Conservation (phyloP, 331 rosid genomes). For the Quercus phellos region DNA sequence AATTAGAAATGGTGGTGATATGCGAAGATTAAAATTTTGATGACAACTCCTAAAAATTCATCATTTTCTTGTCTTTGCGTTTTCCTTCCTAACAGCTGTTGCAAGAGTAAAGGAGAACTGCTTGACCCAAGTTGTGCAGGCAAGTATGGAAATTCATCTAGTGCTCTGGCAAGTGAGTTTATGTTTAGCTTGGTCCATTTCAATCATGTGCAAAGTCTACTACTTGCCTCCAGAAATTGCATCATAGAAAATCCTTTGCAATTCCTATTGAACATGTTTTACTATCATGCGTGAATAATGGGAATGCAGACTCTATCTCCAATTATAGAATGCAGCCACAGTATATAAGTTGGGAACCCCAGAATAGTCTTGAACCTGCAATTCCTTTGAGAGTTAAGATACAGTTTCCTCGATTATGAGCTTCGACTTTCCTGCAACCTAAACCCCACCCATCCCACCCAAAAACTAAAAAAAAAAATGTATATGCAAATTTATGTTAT, state of each 20-base stretch:
- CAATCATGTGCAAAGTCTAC: not conserved
- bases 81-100: not conserved
- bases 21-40: not conserved
- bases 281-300: not conserved
- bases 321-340: too few species aligned
- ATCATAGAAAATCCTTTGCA: not conserved
- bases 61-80: not conserved
- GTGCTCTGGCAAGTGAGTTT: not conserved
- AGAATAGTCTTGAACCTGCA: not conserved
- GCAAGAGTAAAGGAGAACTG: conserved; percentile 27
- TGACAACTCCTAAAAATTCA: conserved; percentile 18
- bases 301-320: too few species aligned
- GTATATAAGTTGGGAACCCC: too few species aligned
- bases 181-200: not conserved
- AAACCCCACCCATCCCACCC: not conserved
- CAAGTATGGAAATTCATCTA: not conserved
- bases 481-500: not conserved
- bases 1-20: not conserved
- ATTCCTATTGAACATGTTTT: not conserved
- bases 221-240: not conserved
- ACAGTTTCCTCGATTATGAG: not conserved
- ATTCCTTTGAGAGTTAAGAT: not conserved
- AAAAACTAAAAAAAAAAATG: not conserved
- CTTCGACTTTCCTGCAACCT: not conserved
- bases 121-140: conserved; percentile 14